Conservation (phyloP, 2,329 filamentous ascomycete genomes). For the Polychaeton citri region DNA sequence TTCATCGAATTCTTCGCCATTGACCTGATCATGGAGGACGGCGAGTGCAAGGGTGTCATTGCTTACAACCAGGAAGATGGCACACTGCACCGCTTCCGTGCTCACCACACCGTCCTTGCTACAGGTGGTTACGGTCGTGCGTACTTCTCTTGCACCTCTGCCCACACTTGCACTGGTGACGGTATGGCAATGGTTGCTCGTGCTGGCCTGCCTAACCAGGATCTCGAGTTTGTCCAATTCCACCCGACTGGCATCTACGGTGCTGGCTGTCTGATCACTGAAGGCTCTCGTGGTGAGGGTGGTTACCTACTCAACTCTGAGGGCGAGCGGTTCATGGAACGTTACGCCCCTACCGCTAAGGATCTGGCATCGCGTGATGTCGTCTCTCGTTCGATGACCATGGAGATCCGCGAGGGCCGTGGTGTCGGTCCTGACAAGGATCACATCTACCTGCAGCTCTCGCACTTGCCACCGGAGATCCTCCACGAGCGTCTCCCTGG, state of each 20-base stretch:
- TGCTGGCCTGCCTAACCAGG: slow-evolving; percentile 94
- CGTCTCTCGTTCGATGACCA: slow-evolving; percentile 92
- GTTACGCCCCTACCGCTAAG: slow-evolving; percentile 94
- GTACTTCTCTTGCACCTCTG: slow-evolving; percentile 97
- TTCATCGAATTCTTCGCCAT: slow-evolving; percentile 99
- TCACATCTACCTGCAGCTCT: slow-evolving; percentile 96
- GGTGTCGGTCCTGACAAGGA: slow-evolving; percentile 96
- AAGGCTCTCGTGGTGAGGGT: slow-evolving; percentile 95
- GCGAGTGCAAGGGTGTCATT: slow-evolving; percentile 89
- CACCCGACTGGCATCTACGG: slow-evolving; percentile 98
- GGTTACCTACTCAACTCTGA: slow-evolving; percentile 95
- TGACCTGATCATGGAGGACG: slow-evolving; percentile 94
- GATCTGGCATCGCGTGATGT: slow-evolving; percentile 94
- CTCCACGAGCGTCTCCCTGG: slow-evolving; percentile 92
- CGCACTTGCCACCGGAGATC: slow-evolving; percentile 82
- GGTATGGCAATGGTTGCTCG: slow-evolving; percentile 99
- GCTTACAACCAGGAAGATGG: slow-evolving; percentile 99
- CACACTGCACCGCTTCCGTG: slow-evolving; percentile 90
- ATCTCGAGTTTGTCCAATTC: slow-evolving; percentile 99
- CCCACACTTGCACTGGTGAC: slow-evolving; percentile 96
- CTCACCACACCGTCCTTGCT: slow-evolving; percentile 91
- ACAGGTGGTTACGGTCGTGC: slow-evolving; percentile 96
- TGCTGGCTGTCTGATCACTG: slow-evolving; percentile 92
- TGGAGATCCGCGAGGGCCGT: slow-evolving; percentile 94
- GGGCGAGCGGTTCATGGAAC: slow-evolving; percentile 98